phyloP scores from a whole-genome alignment of 176 grass and related monocot species.

The Musa beccarii region DNA sequence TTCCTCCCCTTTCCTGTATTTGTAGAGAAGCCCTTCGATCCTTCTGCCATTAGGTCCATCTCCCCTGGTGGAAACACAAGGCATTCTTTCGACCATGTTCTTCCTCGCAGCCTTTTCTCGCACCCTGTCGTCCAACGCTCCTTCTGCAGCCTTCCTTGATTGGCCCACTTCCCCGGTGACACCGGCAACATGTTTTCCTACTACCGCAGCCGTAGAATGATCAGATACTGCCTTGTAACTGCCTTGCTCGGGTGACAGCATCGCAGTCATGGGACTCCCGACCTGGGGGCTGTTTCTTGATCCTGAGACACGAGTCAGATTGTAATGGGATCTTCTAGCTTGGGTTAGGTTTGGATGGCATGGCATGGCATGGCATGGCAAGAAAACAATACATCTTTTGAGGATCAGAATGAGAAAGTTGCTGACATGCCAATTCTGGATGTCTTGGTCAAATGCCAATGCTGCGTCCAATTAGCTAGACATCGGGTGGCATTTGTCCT shows the following conservation, averaged over 20 bases:
- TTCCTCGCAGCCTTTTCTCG: slow-evolving; percentile 25
- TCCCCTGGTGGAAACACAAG: slow-evolving; percentile 54
- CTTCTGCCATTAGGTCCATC: slow-evolving; percentile 53
- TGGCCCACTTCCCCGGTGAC: slow-evolving; percentile 16
- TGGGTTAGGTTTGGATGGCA: background rate
- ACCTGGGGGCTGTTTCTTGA: background rate
- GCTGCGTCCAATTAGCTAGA: too few species aligned
- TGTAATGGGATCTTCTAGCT: too few species aligned
- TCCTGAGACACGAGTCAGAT: background rate
- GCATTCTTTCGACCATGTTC: slow-evolving; percentile 64
- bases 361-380: background rate
- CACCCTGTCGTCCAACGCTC: slow-evolving; percentile 25
- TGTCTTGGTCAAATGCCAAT: too few species aligned
- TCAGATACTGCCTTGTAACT: background rate
- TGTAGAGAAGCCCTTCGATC: slow-evolving; percentile 62
- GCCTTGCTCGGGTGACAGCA: background rate
- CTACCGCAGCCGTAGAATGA: background rate
- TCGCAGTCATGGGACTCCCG: background rate
- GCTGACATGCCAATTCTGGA: too few species aligned
- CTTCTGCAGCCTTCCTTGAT: slow-evolving; percentile 20
- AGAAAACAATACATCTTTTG: background rate
- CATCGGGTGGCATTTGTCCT: too few species aligned
- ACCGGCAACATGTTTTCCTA: background rate
- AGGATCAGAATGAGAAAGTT: too few species aligned
- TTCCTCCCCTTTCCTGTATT: slow-evolving; percentile 50